phyloP scores from a whole-genome alignment of 352 stramenopile genomes.

The Phytophthora constricta region DNA sequence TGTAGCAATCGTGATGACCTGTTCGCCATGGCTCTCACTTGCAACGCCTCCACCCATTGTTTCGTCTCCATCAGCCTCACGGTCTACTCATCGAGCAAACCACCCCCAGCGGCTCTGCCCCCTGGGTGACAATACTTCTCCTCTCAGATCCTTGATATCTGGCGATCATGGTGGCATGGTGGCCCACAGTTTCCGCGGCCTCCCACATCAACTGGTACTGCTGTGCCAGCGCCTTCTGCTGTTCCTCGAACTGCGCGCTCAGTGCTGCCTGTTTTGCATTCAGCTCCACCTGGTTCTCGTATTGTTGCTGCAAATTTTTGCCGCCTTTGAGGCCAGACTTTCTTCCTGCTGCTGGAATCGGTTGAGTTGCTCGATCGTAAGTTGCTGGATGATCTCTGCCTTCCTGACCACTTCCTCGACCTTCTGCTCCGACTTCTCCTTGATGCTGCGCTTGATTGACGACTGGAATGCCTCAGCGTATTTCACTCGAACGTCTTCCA shows the following conservation, averaged over 20 bases:
- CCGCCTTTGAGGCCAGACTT: not conserved
- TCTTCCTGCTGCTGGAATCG: slow-evolving; percentile 10
- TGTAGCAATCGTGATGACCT: not conserved
- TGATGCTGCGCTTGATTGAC: slow-evolving; percentile 6
- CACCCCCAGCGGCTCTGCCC: not conserved
- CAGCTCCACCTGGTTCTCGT: slow-evolving; percentile 16
- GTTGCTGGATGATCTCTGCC: slow-evolving; percentile 10
- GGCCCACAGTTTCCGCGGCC: slow-evolving; percentile 2
- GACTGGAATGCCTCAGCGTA: slow-evolving; percentile 9
- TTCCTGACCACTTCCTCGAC: slow-evolving; percentile 14
- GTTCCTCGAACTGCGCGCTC: slow-evolving; percentile 9
- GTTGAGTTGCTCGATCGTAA: slow-evolving; percentile 13
- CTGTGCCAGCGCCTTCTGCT: slow-evolving; percentile 5
- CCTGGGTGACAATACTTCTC: not conserved
- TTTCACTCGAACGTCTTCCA: not conserved
- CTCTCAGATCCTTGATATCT: slow-evolving; percentile 13
- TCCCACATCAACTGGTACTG: slow-evolving; percentile 13
- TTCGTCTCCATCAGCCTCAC: not conserved
- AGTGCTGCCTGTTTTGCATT: slow-evolving; percentile 9
- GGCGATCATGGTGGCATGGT: slow-evolving; percentile 6
- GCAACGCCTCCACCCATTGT: not conserved
- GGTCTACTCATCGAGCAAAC: not conserved
- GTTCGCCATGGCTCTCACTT: not conserved
- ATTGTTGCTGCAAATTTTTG: slow-evolving; percentile 6
- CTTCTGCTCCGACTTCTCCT: slow-evolving; percentile 7